Evolutionary conservation across 2,329 filamentous ascomycete species (phyloP).

Genomic region (Cryphonectria radicalis): DNA sequence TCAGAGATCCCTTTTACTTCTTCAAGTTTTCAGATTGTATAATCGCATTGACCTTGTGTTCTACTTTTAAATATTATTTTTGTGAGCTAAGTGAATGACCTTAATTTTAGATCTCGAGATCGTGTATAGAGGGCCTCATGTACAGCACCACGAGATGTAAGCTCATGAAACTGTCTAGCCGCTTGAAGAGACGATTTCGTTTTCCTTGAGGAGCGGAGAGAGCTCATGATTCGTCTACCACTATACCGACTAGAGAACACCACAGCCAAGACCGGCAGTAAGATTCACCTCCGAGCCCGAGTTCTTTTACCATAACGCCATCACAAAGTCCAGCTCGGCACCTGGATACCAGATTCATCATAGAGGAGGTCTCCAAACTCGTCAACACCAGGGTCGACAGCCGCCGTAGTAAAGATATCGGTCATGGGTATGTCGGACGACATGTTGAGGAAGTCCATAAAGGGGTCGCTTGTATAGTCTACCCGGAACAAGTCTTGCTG

Average conservation of each 20-base stretch:
- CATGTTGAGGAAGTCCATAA: slow-evolving; percentile 9
- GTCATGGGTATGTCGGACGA: background rate
- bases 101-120: too few species aligned
- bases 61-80: too few species aligned
- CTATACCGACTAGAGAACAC: background rate
- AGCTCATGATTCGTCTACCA: background rate
- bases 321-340: background rate
- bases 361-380: background rate
- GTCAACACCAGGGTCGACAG: background rate
- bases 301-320: background rate
- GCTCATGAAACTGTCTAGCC: too few species aligned
- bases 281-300: background rate
- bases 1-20: too few species aligned
- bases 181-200: too few species aligned
- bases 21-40: too few species aligned
- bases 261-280: background rate
- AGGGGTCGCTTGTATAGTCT: background rate
- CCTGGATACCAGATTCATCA: background rate
- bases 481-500: background rate
- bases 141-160: too few species aligned
- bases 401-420: background rate
- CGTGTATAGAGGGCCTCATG: too few species aligned
- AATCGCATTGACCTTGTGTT: too few species aligned
- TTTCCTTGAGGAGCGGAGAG: too few species aligned
- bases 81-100: too few species aligned